Evolutionary conservation across 352 stramenopile species (phyloP).

Genomic region (Phytophthora pluvialis): DNA sequence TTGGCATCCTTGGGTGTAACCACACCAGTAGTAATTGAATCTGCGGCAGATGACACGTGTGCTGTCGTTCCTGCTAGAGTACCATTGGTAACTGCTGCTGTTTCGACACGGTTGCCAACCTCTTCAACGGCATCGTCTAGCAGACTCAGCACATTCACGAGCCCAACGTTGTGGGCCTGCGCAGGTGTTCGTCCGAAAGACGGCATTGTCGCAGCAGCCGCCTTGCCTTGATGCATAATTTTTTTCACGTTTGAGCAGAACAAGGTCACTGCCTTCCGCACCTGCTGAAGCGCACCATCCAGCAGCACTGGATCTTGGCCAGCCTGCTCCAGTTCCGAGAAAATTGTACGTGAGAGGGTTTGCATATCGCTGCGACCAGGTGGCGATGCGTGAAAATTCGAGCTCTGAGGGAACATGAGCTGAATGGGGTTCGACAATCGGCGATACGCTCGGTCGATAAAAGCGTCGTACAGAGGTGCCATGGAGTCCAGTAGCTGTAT

Average conservation of each 20-base stretch:
- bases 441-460: slow-evolving; percentile 67
- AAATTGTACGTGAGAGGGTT: slow-evolving; percentile 77
- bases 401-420: slow-evolving; percentile 89
- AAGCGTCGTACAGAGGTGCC: slow-evolving; percentile 67
- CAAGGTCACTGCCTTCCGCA: slow-evolving; percentile 65
- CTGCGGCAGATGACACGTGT: slow-evolving; percentile 4
- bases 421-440: slow-evolving; percentile 80
- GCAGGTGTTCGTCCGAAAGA: slow-evolving; percentile 62
- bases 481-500: slow-evolving; percentile 81
- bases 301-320: slow-evolving; percentile 66
- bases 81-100: slow-evolving; percentile 17
- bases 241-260: slow-evolving; percentile 77
- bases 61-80: slow-evolving; percentile 12
- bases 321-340: slow-evolving; percentile 70
- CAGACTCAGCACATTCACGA: slow-evolving; percentile 73
- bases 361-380: slow-evolving; percentile 86
- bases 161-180: slow-evolving; percentile 81
- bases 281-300: slow-evolving; percentile 61
- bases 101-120: slow-evolving; percentile 50
- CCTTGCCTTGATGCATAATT: slow-evolving; percentile 76
- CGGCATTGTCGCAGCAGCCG: slow-evolving; percentile 50
- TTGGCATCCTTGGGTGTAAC: slow-evolving; percentile 54
- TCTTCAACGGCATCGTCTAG: slow-evolving; percentile 72
- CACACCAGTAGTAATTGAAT: slow-evolving; percentile 17
- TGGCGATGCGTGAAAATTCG: slow-evolving; percentile 83